Conservation (phyloP, 495 filamentous ascomycete species). For the Talaromyces wortmannii region DNA sequence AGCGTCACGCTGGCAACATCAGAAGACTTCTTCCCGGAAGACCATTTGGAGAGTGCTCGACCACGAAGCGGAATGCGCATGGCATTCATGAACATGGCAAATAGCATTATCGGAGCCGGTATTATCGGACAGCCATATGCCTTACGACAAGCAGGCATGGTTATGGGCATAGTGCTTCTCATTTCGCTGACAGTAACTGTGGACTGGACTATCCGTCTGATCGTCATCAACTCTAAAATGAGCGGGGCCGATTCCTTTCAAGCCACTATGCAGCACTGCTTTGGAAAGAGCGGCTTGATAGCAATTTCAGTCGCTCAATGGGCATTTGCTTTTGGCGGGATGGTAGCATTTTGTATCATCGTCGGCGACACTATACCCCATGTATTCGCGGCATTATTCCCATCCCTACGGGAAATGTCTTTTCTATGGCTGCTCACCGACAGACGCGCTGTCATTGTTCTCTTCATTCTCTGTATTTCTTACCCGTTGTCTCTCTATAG, state of each 20-base stretch:
- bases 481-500: slow-evolving; percentile 89
- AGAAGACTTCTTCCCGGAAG: slow-evolving; percentile 52
- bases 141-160: slow-evolving; percentile 79
- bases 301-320: slow-evolving; percentile 89
- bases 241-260: slow-evolving; percentile 90
- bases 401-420: slow-evolving; percentile 60
- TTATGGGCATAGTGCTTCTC: slow-evolving; percentile 72
- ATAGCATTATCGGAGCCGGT: slow-evolving; percentile 94
- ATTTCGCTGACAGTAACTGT: slow-evolving; percentile 71
- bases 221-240: slow-evolving; percentile 92
- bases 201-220: slow-evolving; percentile 96
- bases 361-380: slow-evolving; percentile 93
- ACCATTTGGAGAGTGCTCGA: slow-evolving; percentile 51
- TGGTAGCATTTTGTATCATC: slow-evolving; percentile 97
- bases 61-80: slow-evolving; percentile 61
- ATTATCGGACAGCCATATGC: slow-evolving; percentile 98
- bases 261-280: slow-evolving; percentile 89
- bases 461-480: slow-evolving; percentile 80
- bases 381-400: slow-evolving; percentile 77
- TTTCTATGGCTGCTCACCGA: slow-evolving; percentile 78
- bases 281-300: slow-evolving; percentile 77
- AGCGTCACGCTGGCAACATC: slow-evolving; percentile 71
- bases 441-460: slow-evolving; percentile 72
- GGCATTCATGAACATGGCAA: slow-evolving; percentile 98
- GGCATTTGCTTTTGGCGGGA: slow-evolving; percentile 97